Evolutionary conservation across 2,329 filamentous ascomycete genomes (phyloP), one percentile per base, ranked within the genome.

Genomic region (Hypoxylon sp.): DNA sequence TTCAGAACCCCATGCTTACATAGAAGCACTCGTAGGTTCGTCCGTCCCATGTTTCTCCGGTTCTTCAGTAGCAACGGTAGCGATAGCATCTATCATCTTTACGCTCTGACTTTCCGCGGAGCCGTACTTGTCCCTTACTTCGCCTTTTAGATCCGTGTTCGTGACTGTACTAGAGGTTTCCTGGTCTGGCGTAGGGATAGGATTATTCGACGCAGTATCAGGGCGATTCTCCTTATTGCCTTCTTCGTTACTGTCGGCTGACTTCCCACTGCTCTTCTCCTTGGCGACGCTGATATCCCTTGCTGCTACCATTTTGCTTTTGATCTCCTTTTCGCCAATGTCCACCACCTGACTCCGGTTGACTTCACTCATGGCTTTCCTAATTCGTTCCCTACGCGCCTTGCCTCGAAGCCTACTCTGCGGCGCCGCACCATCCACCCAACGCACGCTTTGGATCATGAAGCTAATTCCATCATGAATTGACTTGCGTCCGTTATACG

Each of bases 401-500:
- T 85, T 85, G 53, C 87, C 87, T 2, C 86, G 80, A 1, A 88
- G 80, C 48, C 86, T 78, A 27, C 84, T 84, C 74, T 88, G 85
- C 61, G 81, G 85, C 68, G 84, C 84, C 0, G 87, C 90, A 11
- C 96, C 94, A 68, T 88, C 90, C 0, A 97, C 92, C 90, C 94
- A 98, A 55, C 93, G 89, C 9, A 97, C 87, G 55, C 89, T 88
- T 66, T 89, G 84, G 50, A 99, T 87, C 85, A 91, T 93, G 79
- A 92, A 98, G 76, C 94, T 97, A 77, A 97, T 87, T 2, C 94
- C 94, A 71, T 97, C 94, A 74, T 97, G 94, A 12, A 83, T 74
- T 4, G 77, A 79, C 68, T 75, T 78, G 16, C 77, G 77, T 5
- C 76, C 77, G 23, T 78, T 77, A 58, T 81, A 85, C 11, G 72